A percentile compares a stretch with the other conserved stretches of the same genome.
Evolutionary conservation across 768 basidiomycete genomes (phyloP).

Genomic region (Russula ochroleuca): DNA sequence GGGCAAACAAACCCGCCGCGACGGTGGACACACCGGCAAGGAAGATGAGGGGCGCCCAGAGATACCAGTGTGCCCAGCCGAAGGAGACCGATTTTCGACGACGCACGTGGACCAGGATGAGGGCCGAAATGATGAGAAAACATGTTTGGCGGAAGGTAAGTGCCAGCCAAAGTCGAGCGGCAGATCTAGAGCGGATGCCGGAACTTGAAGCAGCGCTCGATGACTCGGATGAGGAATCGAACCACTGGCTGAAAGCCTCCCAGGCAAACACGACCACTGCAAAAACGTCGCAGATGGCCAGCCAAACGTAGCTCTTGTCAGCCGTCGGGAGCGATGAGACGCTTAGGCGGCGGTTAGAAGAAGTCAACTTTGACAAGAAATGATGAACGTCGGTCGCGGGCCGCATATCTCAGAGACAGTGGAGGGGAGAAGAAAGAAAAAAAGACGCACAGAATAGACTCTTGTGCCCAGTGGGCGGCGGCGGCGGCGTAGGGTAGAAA

Average conservation of each 20-base stretch:
- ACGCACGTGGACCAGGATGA: conserved; percentile 67
- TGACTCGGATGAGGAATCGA: conserved; percentile 41
- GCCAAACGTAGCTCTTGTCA: conserved; percentile 70
- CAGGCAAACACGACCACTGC: conserved; percentile 62
- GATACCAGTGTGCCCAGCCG: conserved; percentile 65
- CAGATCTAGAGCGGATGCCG: conserved; percentile 50
- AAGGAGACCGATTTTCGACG: conserved; percentile 66
- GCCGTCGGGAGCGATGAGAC: conserved; percentile 61
- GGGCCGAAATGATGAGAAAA: conserved; percentile 53
- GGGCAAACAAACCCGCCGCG: conserved; percentile 54
- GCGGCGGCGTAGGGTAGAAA: conserved; percentile 73
- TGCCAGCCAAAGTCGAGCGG: conserved; percentile 64
- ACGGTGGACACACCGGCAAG: conserved; percentile 54
- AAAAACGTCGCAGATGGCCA: conserved; percentile 61
- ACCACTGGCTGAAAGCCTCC: conserved; percentile 55
- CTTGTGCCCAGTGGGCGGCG: conserved; percentile 67
- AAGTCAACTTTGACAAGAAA: conserved; percentile 52
- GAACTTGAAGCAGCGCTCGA: conserved; percentile 33
- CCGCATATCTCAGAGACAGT: neutral
- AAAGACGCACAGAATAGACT: conserved; percentile 58
- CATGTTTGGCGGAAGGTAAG: conserved; percentile 65
- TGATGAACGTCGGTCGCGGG: neutral
- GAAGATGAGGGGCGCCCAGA: conserved; percentile 62
- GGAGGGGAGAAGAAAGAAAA: neutral
- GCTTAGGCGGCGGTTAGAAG: conserved; percentile 70